Base-by-base conservation (phyloP, 495 filamentous ascomycete species). In the Neurospora sp. region DNA sequence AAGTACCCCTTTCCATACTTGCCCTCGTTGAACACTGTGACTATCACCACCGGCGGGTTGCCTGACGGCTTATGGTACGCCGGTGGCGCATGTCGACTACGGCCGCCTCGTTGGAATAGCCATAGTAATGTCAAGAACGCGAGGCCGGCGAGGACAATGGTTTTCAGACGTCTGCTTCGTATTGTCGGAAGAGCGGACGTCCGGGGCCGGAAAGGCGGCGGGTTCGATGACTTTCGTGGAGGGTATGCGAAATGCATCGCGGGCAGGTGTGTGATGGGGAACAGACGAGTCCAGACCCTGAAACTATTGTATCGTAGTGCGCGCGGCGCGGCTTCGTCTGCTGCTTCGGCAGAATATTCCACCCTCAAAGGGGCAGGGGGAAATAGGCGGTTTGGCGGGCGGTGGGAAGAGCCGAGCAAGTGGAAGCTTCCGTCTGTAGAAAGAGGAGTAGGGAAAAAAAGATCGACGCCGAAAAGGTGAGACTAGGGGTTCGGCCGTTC, bases 161-260 rank as follows among this genome's bases (percentile, higher is more conserved):
- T 78, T 80, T 91, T 92, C 18, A 94, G 79, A 71, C 93, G 89
- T 76, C 87, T 90, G 71, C 90, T 86, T 74, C 92, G 89, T 75
- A 93, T 84, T 71, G 78, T 76, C 10, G 88, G 88, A 72, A 91
- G 83, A 73, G 88, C 85, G 23, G 90, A 86, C 40, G 89, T 85
- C 76, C 90, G 88, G 42, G 88, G 82, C 46, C 85, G 78, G 78
- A 85, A 90, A 38, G 87, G 87, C 40, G 91, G 90, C 71, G 92
- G 88, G 76, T 90, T 87, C 73, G 91, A 93, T 77, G 89, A 89
- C 82, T 93, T 96, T 78, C 94, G 91, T 73, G 93, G 90, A 72
- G 94, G 95, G 74, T 95, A 84, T 72, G 95, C 95, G 86, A 94
- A 95, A 79, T 98, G 95, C 95, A 98, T 98, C 74, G 76, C 83